Conservation (phyloP, 2,329 filamentous ascomycete genomes). For the Bipolaris bicolor region DNA sequence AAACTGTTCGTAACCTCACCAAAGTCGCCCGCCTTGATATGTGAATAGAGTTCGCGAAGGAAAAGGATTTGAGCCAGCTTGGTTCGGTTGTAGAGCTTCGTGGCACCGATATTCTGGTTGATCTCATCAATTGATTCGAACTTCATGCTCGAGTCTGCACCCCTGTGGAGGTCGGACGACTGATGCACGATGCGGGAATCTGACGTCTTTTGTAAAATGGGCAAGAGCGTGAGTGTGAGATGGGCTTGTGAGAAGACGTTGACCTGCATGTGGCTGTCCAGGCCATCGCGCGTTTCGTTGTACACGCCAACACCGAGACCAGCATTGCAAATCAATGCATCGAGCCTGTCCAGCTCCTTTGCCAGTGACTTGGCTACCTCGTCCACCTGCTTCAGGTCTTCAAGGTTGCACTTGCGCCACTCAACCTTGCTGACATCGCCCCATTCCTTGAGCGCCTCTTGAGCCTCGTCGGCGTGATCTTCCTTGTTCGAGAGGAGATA, state of each 20-base stretch:
- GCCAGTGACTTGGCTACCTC: constrained; percentile 53
- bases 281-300: constrained; percentile 57
- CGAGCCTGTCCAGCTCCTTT: constrained; percentile 52
- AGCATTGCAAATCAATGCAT: constrained; percentile 58
- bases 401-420: constrained; percentile 55
- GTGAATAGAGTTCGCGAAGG: constrained; percentile 50
- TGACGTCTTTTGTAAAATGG: constrained; percentile 53
- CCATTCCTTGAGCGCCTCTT: constrained; percentile 50
- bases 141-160: constrained; percentile 45
- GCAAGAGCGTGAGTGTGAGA: constrained; percentile 55
- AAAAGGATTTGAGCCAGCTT: constrained; percentile 60
- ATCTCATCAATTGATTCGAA: constrained; percentile 57
- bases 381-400: constrained; percentile 55
- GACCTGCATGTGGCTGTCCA: constrained; percentile 60
- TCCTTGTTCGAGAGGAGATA: constrained; percentile 59
- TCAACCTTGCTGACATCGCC: constrained; percentile 55
- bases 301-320: constrained; percentile 59
- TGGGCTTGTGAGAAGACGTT: constrained; percentile 60
- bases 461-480: constrained; percentile 55
- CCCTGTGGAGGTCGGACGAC: constrained; percentile 57
- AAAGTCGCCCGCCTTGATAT: constrained; percentile 42
- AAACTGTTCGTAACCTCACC: constrained; percentile 40
- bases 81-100: constrained; percentile 56
- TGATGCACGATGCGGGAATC: constrained; percentile 58
- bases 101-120: constrained; percentile 57